Evolutionary conservation across 495 filamentous ascomycete genomes (phyloP).

Genomic region (Neurospora tetraspora): DNA sequence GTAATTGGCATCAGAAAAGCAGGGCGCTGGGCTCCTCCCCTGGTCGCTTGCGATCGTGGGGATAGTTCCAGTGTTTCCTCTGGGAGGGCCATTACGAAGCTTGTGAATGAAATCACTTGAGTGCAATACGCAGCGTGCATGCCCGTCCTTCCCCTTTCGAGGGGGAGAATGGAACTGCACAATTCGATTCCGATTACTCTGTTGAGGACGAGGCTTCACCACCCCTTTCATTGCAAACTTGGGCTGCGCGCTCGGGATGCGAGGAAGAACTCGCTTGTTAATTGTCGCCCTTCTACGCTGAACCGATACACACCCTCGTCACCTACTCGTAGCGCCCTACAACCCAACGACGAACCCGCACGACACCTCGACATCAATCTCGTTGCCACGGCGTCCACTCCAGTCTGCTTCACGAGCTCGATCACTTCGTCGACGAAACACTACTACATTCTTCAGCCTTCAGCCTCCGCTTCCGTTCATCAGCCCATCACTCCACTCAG

Average conservation of each 20-base stretch:
- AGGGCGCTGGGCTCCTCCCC: slow-evolving; percentile 42
- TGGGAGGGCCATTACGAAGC: slow-evolving; percentile 92
- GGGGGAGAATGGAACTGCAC: slow-evolving; percentile 42
- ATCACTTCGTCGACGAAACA: background rate
- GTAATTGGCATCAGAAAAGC: slow-evolving; percentile 99
- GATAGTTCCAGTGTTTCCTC: slow-evolving; percentile 40
- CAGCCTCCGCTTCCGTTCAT: background rate
- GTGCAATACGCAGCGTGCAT: slow-evolving; percentile 98
- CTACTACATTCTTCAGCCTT: background rate
- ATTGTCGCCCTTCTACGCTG: background rate
- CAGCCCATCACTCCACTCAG: background rate
- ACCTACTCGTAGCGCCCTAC: background rate
- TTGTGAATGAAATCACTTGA: slow-evolving; percentile 80
- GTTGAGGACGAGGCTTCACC: slow-evolving; percentile 70
- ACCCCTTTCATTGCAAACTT: background rate
- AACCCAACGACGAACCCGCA: background rate
- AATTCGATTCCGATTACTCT: slow-evolving; percentile 99
- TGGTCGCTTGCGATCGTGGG: slow-evolving; percentile 30
- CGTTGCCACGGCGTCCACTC: background rate
- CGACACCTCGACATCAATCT: background rate
- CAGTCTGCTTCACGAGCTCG: background rate
- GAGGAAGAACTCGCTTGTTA: background rate
- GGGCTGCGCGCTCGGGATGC: background rate
- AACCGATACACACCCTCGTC: background rate
- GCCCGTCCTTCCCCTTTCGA: slow-evolving; percentile 12